Base-by-base conservation (phyloP, 2,329 filamentous ascomycete genomes). In the Aquanectria penicillioides region DNA sequence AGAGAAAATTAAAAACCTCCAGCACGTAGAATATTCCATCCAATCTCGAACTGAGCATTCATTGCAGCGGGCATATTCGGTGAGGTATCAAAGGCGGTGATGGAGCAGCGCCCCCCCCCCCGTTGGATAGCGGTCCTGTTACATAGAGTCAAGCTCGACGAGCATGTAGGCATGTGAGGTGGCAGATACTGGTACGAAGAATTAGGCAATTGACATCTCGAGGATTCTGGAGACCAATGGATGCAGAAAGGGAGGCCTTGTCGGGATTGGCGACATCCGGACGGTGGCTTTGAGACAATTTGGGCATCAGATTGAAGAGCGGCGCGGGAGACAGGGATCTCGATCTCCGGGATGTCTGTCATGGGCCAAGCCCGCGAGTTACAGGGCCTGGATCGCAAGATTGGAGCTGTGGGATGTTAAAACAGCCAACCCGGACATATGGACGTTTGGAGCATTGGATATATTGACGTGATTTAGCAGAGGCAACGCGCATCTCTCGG, bases 281-380 rank as follows among this genome's bases (percentile, higher is more conserved):
- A 28, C 12, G 20, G 26, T 57, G 50, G 57, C 37, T 56, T 50
- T 61, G 47, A 62, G 40, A 54, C 50, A 49, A 34, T 63, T 26
- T 26, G 25, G 51, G 47, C 38, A 43, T 50, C 59, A 65, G 38
- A 49, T 59, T 63, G 59, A 61, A 51, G 18, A 25, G 18, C 11
- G 28, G 40, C 40, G 44, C 28, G 37, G 44, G 10, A 7, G 47
- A 20, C 37, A 55, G 25, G 57, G 51, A 51, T 40, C n/a, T 15
- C 11, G n/a, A 44, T 33, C 17, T 22, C 8, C 6, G n/a, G n/a
- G n/a, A n/a, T n/a, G n/a, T n/a, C n/a, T n/a, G n/a, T n/a, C n/a
- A n/a, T n/a, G n/a, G n/a, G n/a, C n/a, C n/a, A n/a, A n/a, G n/a
- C n/a, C n/a, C n/a, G n/a, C n/a, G n/a, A n/a, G n/a, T n/a, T n/a